Evolutionary conservation across 2,329 filamentous ascomycete genomes (phyloP), one percentile per base, ranked within the genome.

Genomic region (Aspergillus cejpii): DNA sequence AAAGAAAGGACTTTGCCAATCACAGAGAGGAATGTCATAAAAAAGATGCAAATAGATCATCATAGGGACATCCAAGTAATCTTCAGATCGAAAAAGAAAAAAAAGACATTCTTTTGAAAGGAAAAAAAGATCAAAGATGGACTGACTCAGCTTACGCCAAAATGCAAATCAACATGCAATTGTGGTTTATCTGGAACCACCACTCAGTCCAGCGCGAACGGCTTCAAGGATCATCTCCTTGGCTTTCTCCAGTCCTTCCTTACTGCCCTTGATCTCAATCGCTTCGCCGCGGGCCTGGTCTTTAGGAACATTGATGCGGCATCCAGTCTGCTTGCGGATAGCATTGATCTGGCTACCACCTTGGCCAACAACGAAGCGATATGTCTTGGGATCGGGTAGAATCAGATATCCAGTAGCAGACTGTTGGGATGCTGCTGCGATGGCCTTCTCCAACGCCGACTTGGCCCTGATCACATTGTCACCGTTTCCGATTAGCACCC

Each of bases 271-370:
- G 58, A 98, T 85, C 72, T 95, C 88, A 63, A 98, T 96, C 3
- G 91, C 87, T 67, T 96, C 90, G 17, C 75, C 77, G 55, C 73
- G 70, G 28, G 74, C 74, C 67, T 94, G 85, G 60, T 87, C 84
- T 54, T 87, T 83, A 17, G 92, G 92, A 31, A 98, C 91, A 53
- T 90, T 89, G 64, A 98, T 94, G 71, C 85, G 89, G 70, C 90
- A 96, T 44, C 86, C 87, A 41, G 89, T 96, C 74, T 92, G 82
- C 72, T 87, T 88, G 56, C 92, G 83, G 64, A 98, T 96, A 33
- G 81, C 74, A 70, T 96, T 96, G 66, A 98, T 94, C 68, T 91
- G 91, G 66, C 81, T 85, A 47, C 92, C 92, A 48, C 85, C 86
- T 53, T 84, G 83, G 3, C 92, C 92, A 56, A 98, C 89, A 39